Conservation (phyloP, 495 filamentous ascomycete genomes). For the Stereocaulon alpinum region DNA sequence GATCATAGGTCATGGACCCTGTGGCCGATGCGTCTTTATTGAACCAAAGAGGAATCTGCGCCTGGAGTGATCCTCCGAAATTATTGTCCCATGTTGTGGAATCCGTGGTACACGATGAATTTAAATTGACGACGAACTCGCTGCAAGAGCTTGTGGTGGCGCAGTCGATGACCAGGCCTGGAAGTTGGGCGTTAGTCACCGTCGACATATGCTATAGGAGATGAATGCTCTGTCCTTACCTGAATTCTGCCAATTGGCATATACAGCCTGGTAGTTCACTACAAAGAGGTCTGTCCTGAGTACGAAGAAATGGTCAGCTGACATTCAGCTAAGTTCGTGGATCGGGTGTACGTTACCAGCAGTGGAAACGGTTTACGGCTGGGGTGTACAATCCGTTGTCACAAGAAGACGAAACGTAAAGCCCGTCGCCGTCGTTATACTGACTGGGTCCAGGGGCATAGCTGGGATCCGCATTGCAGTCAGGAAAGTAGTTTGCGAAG, state of each 20-base stretch:
- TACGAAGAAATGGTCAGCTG: background rate
- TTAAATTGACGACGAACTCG: slow-evolving; percentile 3
- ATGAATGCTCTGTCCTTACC: background rate
- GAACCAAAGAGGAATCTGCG: slow-evolving; percentile 11
- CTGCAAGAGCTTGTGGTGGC: slow-evolving; percentile 3
- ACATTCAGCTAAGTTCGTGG: background rate
- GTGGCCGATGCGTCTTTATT: slow-evolving; percentile 3
- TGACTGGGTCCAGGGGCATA: slow-evolving; percentile 1
- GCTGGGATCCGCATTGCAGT: slow-evolving; percentile 4
- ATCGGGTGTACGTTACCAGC: background rate
- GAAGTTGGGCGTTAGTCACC: background rate
- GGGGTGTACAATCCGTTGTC: slow-evolving; percentile 8
- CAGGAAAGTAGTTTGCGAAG: slow-evolving; percentile 6
- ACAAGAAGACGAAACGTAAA: slow-evolving; percentile 8
- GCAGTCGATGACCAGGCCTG: slow-evolving; percentile 11
- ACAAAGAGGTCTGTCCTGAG: slow-evolving; percentile 12
- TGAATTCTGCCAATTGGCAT: slow-evolving; percentile 3
- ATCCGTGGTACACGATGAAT: slow-evolving; percentile 6
- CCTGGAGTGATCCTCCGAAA: slow-evolving; percentile 4
- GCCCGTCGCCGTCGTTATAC: background rate
- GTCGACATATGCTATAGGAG: background rate
- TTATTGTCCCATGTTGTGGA: slow-evolving; percentile 11
- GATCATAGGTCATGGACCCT: background rate
- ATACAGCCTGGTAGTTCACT: slow-evolving; percentile 4
- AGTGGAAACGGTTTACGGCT: slow-evolving; percentile 8